Base-by-base conservation (phyloP, 805 yeast species). In the Yarrowia sp. region DNA sequence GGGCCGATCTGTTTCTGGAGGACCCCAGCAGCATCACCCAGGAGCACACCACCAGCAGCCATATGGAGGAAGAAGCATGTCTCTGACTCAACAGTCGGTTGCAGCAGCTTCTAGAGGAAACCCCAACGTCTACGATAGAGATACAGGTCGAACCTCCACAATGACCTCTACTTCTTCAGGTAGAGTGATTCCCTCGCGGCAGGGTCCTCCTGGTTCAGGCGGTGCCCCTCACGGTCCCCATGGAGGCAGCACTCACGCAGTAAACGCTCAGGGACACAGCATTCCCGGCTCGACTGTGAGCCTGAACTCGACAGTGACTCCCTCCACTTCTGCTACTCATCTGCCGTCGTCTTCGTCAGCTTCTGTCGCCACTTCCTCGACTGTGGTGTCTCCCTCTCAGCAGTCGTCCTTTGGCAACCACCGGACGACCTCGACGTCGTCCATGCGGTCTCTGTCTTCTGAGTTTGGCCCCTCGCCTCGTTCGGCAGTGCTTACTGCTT, bases 401-500 rank as follows among this genome's bases (percentile, higher is more conserved):
- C 46, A 35, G 40, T 48, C 67, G 1, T 14, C 14, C 22, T 63
- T 40, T n/a, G 67, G 67, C 9, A 63, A 63, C 56, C 67, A 63
- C 40, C 38, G 67, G 40, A 63, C 67, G 1, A 49, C 67, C 9
- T 63, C 67, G 5, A 63, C 67, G 15, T 48, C 67, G 46, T 63
- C 67, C 14, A 49, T 49, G 56, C 55, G 67, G 11, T 38, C 48
- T 8, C 19, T 63, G 26, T 63, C 67, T 8, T 63, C 67, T 4
- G 67, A 63, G 15, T 48, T 48, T 40, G 67, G 67, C 15, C 56
- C 67, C 15, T 63, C 48, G n/a, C 73, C 74, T 8, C 71, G 75
- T 35, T 76, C 79, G 7, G 82, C 90, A 0, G 77, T 85, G 46
- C 81, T 84, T 14, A 79, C 87, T 0, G 79, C 87, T 1, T 74